Evolutionary conservation across 2,329 filamentous ascomycete genomes (phyloP), one percentile per base, ranked within the genome.

Genomic region (Colletotrichum musicola): DNA sequence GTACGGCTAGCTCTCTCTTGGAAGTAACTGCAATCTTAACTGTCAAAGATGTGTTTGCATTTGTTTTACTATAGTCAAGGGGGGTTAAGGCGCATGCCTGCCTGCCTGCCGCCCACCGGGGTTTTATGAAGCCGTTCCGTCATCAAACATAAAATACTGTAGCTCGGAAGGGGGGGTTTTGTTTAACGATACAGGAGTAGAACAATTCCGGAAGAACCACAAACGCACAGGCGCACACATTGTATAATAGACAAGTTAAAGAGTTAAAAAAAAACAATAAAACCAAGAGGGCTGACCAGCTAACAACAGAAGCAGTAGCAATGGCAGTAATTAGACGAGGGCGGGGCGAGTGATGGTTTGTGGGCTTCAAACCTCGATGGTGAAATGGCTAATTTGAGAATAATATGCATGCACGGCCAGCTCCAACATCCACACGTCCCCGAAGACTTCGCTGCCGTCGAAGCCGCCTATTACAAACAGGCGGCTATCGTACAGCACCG

Each of bases 321-420:
- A n/a, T 47, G n/a, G 30, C 71, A 27, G 18, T 61, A 53, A 53
- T 62, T 44, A 62, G 49, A 62, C 38, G 35, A 49, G 49, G 30
- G 59, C 12, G 49, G 49, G 12, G 22, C 20, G 16, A 6, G 59
- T 35, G 30, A 35, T 35, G 30, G 30, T 35, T 22, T 22, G 51
- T 25, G 10, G 35, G 13, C 62, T 49, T 68, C 63, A 91, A 68
- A 92, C 88, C 74, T 91, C 89, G 73, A 92, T 92, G 46, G 84
- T 89, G 73, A 92, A 92, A 77, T 92, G 89, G 76, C 89, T 91
- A 75, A 92, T 92, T 78, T 92, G 90, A 70, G 89, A 91, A 75
- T 92, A 92, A 76, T 92, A 92, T 44, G 90, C 87, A 77, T 92
- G 90, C 12, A 92, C 89, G 2, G 89, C 90, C 73, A 92, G 79